Evolutionary conservation across 192 early-diverging fungal genomes (phyloP), one percentile per base, ranked within the genome.

Genomic region (Spizellomyces punctatus): DNA sequence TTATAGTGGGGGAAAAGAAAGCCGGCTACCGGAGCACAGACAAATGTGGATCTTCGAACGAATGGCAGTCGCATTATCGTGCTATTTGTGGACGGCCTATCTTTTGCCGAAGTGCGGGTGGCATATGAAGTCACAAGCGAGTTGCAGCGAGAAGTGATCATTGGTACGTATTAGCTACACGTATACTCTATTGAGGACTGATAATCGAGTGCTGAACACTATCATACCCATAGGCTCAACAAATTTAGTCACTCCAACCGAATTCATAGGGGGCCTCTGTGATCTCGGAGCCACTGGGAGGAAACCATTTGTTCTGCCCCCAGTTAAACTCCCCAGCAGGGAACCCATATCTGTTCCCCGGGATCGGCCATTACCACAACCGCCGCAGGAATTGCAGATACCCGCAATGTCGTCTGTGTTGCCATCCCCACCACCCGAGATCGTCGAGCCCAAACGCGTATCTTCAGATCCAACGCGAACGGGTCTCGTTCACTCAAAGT

Each of bases 21-120:
- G 48, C 78, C 78, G 7, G 36, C 58, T 22, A 49, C 48, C 27
- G 57, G 59, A 0, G 41, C 58, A 43, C 44, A 61, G 3, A 66
- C 69, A 41, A 49, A 61, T 3, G n/a, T 61, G 27, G 56, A 77
- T 47, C 68, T 80, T 57, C 69, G 67, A 66, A 81, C 65, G 66
- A 83, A 71, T 74, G 84, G 91, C 42, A 78, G 85, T 48, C 69
- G 87, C 19, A 72, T 93, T 17, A 83, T 94, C 46, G 79, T 95
- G 9, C 91, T 95, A 63, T 82, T 95, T 64, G 86, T 91, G 50
- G 93, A 92, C 58, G 93, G 93, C 17, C 74, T 92, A 27, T 86
- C 87, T 16, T 90, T 89, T 52, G 84, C 92, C 48, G 93, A 95
- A 74, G 82, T 94, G 42, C 82, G 92, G 47, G 78, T 83, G 7